Evolutionary conservation across 805 yeast genomes (phyloP).

Genomic region (Sugiyamaella mastotermitis): DNA sequence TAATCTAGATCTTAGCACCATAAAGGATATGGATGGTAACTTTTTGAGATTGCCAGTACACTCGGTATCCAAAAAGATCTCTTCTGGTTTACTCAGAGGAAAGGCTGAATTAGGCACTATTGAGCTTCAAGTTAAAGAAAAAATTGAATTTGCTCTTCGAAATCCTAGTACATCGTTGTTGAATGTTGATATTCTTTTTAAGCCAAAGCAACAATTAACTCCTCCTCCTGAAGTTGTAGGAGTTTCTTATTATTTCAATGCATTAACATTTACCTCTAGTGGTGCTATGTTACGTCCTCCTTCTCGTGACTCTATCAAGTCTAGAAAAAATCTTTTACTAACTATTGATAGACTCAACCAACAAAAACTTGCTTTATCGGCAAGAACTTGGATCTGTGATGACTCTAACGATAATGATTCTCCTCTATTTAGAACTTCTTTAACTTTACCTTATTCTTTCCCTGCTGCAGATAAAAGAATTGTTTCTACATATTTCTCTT

Average conservation of each 20-base stretch:
- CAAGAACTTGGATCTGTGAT: too few species aligned
- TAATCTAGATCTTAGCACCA: constrained; percentile 1
- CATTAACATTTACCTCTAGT: constrained; percentile 10
- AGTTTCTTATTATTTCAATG: constrained; percentile 4
- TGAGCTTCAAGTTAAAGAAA: background rate
- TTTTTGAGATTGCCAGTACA: constrained; percentile 1
- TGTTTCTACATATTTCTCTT: constrained; percentile 14
- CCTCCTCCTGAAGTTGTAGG: constrained; percentile 10
- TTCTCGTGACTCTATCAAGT: background rate
- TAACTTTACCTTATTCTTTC: constrained; percentile 8
- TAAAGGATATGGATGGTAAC: constrained; percentile 2
- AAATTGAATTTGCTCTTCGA: background rate
- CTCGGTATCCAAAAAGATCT: background rate
- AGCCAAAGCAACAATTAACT: background rate
- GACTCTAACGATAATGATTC: too few species aligned
- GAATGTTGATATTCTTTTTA: constrained; percentile 4
- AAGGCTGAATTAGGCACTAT: constrained; percentile 4
- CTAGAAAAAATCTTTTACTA: constrained; percentile 1
- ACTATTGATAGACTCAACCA: too few species aligned
- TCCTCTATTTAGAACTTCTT: too few species aligned
- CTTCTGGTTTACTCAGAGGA: constrained; percentile 3
- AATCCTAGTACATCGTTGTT: constrained; percentile 6
- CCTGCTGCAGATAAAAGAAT: constrained; percentile 6
- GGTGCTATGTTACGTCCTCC: constrained; percentile 3
- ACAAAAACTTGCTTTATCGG: too few species aligned